phyloP scores from a whole-genome alignment of 2,329 filamentous ascomycete genomes.

The Tolypocladium capitatum region DNA sequence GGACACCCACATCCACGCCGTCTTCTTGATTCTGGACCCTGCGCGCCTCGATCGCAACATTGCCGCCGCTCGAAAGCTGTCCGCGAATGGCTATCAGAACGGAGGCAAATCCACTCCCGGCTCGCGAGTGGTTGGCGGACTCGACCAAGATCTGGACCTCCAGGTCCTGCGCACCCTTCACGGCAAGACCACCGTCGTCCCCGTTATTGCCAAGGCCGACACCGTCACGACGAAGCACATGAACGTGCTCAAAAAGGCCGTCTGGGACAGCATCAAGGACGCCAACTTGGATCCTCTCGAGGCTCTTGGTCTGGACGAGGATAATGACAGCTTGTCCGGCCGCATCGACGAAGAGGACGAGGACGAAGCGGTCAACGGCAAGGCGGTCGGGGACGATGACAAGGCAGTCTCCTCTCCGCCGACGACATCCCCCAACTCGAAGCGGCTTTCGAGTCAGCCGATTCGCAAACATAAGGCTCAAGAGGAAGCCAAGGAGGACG shows the following conservation, averaged over 20 bases:
- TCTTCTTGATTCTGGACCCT: slow-evolving; percentile 85
- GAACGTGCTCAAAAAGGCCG: slow-evolving; percentile 77
- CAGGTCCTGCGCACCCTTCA: slow-evolving; percentile 80
- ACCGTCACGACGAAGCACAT: slow-evolving; percentile 94
- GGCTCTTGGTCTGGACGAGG: slow-evolving; percentile 68
- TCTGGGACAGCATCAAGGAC: slow-evolving; percentile 77
- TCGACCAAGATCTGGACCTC: slow-evolving; percentile 83
- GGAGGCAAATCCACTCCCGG: slow-evolving; percentile 29
- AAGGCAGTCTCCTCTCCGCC: slow-evolving; percentile 17
- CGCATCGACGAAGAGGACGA: slow-evolving; percentile 46
- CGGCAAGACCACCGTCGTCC: slow-evolving; percentile 89
- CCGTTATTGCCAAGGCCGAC: slow-evolving; percentile 91
- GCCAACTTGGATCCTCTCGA: slow-evolving; percentile 81
- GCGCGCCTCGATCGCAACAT: slow-evolving; percentile 74
- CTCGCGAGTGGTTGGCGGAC: slow-evolving; percentile 39
- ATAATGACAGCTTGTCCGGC: slow-evolving; percentile 46
- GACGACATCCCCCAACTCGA: slow-evolving; percentile 24
- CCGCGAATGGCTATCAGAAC: slow-evolving; percentile 37
- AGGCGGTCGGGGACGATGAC: slow-evolving; percentile 14
- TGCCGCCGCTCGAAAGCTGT: slow-evolving; percentile 44
- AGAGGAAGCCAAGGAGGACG: slow-evolving; percentile 34
- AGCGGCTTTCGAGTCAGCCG: slow-evolving; percentile 33
- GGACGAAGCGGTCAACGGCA: slow-evolving; percentile 34
- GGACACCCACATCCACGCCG: slow-evolving; percentile 95
- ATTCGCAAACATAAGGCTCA: slow-evolving; percentile 31